Conservation (phyloP, 2,329 filamentous ascomycete genomes). For the Shiraia sp. region DNA sequence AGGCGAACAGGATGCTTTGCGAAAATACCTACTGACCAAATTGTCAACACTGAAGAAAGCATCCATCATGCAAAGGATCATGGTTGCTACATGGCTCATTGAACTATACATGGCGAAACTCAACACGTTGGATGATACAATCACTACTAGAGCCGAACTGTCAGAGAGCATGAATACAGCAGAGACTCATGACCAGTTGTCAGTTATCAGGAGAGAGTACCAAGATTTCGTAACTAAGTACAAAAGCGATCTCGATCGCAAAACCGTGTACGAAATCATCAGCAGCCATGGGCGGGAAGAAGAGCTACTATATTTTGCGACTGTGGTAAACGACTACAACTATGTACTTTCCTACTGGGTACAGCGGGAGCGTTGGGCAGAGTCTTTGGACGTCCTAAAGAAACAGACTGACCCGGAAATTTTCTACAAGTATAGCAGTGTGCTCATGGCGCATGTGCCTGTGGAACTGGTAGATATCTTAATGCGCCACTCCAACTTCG, state of each 20-base stretch:
- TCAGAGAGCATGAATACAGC: constrained; percentile 71
- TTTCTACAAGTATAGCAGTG: constrained; percentile 95
- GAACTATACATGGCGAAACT: constrained; percentile 98
- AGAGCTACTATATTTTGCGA: constrained; percentile 89
- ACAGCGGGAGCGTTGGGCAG: constrained; percentile 87
- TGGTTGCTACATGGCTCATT: constrained; percentile 93
- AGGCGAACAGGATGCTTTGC: constrained; percentile 84
- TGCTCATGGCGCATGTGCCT: constrained; percentile 89
- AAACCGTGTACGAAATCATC: constrained; percentile 93
- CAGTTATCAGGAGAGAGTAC: constrained; percentile 74
- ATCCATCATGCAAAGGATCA: constrained; percentile 86
- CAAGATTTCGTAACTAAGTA: constrained; percentile 85
- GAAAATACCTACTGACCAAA: constrained; percentile 87
- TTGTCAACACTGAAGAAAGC: constrained; percentile 80
- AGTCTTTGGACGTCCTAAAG: constrained; percentile 86
- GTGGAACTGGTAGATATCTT: constrained; percentile 90
- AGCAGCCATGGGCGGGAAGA: constrained; percentile 93
- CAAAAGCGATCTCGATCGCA: constrained; percentile 84
- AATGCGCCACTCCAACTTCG: constrained; percentile 85
- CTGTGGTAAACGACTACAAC: constrained; percentile 85
- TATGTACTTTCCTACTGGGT: constrained; percentile 98
- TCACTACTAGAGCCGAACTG: constrained; percentile 84
- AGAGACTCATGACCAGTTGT: constrained; percentile 73
- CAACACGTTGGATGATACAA: constrained; percentile 90
- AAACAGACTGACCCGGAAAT: constrained; percentile 90